These are phyloP conservation scores for Termitomyces bulborhizus DNA, from an alignment of 768 basidiomycete species.

Conservation along the genomic window DNA sequence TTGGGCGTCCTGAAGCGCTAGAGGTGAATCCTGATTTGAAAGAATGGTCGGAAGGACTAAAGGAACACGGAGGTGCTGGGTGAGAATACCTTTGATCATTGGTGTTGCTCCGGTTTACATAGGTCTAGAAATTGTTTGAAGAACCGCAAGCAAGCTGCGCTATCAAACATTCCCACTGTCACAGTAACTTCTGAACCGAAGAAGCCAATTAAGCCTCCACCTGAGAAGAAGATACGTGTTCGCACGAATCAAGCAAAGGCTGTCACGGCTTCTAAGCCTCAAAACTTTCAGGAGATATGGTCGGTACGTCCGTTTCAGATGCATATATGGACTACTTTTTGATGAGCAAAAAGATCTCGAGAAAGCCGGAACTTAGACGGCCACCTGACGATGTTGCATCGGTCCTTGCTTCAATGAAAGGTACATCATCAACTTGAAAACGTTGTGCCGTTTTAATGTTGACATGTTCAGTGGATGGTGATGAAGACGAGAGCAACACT, in stretches of 20 bases:
- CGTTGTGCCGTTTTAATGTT: neutral
- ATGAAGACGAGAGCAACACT: neutral
- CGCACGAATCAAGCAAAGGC: neutral
- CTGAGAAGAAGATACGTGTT: neutral
- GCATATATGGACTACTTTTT: neutral
- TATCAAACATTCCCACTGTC: conserved; percentile 1
- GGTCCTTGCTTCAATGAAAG: conserved; percentile 12
- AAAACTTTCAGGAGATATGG: conserved; percentile 1
- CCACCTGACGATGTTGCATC: conserved; percentile 9
- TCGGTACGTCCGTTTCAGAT: neutral
- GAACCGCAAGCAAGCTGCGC: conserved; percentile 31
- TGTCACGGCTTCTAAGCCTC: neutral
- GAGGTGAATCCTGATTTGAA: conserved; percentile 33
- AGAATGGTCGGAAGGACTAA: conserved; percentile 53
- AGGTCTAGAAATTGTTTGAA: conserved; percentile 37
- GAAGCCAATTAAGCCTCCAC: neutral
- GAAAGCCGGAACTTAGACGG: conserved; percentile 1
- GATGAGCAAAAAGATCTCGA: conserved; percentile 2
- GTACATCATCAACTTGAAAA: neutral
- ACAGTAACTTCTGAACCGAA: neutral
- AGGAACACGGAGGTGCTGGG: conserved; percentile 54
- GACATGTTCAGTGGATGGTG: conserved; percentile 1
- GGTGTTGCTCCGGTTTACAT: neutral
- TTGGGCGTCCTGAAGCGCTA: conserved; percentile 46
- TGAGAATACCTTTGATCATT: conserved; percentile 24